These are phyloP conservation scores for Globisporangium carolinianum DNA, from an alignment of 352 stramenopile genomes.

Conservation along the genomic window DNA sequence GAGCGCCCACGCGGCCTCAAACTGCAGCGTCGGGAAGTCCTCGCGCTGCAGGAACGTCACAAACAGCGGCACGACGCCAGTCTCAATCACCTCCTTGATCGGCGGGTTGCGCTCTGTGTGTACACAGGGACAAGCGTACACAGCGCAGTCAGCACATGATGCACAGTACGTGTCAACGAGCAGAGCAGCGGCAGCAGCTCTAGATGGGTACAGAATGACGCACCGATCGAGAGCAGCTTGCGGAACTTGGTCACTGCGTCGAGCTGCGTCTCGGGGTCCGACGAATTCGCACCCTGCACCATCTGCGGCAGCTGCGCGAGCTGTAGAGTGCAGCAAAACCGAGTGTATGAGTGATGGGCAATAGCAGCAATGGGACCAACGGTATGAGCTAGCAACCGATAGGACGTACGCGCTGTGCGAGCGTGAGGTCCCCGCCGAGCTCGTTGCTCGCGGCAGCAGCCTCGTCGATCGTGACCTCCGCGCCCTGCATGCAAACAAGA, in stretches of 20 bases:
- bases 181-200: no score
- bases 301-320: slow-evolving; percentile 93
- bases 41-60: slow-evolving; percentile 97
- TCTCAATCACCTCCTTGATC: slow-evolving; percentile 99
- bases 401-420: slow-evolving; percentile 43
- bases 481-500: slow-evolving; percentile 7
- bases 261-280: slow-evolving; percentile 89
- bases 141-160: slow-evolving; percentile 6
- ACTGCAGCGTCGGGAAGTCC: slow-evolving; percentile 92
- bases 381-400: not conserved
- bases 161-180: slow-evolving; percentile 2
- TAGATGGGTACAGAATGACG: slow-evolving; percentile 7
- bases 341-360: slow-evolving; percentile 5
- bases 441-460: slow-evolving; percentile 24
- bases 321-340: slow-evolving; percentile 28
- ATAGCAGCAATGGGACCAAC: not conserved
- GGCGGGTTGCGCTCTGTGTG: slow-evolving; percentile 94
- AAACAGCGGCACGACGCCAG: slow-evolving; percentile 96
- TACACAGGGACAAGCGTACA: not conserved
- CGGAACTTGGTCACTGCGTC: slow-evolving; percentile 97
- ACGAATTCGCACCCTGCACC: slow-evolving; percentile 90
- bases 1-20: slow-evolving; percentile 98
- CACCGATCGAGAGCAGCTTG: slow-evolving; percentile 96
- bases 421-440: slow-evolving; percentile 34
- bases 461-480: slow-evolving; percentile 19